Evolutionary conservation across 306 rosid species (phyloP).

Genomic region (Begonia peltatifolia): DNA sequence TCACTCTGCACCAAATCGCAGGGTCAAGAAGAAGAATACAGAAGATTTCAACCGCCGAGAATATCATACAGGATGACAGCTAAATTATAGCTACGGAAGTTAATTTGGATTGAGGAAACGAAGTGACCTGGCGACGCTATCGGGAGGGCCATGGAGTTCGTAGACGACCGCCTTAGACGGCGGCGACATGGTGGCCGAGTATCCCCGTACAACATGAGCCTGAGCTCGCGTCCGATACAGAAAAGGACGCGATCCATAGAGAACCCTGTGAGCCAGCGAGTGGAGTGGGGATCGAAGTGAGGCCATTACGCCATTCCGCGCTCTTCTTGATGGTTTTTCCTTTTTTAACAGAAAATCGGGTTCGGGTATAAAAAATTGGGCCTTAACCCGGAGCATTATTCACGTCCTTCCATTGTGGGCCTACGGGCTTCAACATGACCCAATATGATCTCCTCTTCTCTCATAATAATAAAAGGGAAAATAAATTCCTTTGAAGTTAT

Average conservation of each 20-base stretch:
- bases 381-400: too few relatives aligned
- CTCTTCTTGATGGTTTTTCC: too few relatives aligned
- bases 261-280: slow-evolving; percentile 18
- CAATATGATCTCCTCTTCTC: too few relatives aligned
- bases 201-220: slow-evolving; percentile 22
- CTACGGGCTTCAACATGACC: too few relatives aligned
- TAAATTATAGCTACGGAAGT: background rate
- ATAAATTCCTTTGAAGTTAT: too few relatives aligned
- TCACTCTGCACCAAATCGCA: slow-evolving; percentile 26
- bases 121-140: slow-evolving; percentile 38
- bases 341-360: too few relatives aligned
- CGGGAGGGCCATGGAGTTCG: slow-evolving; percentile 68
- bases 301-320: background rate
- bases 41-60: background rate
- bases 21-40: background rate
- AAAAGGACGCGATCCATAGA: slow-evolving; percentile 1
- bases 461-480: too few relatives aligned
- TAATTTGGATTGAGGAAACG: background rate
- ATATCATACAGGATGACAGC: too few relatives aligned
- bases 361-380: too few relatives aligned
- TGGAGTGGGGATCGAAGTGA: slow-evolving; percentile 26
- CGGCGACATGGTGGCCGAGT: slow-evolving; percentile 54
- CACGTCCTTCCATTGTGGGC: too few relatives aligned
- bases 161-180: slow-evolving; percentile 84
- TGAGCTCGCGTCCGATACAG: slow-evolving; percentile 4